Conservation (phyloP, 306 rosid genomes). For the Cicer chorassanicum region DNA sequence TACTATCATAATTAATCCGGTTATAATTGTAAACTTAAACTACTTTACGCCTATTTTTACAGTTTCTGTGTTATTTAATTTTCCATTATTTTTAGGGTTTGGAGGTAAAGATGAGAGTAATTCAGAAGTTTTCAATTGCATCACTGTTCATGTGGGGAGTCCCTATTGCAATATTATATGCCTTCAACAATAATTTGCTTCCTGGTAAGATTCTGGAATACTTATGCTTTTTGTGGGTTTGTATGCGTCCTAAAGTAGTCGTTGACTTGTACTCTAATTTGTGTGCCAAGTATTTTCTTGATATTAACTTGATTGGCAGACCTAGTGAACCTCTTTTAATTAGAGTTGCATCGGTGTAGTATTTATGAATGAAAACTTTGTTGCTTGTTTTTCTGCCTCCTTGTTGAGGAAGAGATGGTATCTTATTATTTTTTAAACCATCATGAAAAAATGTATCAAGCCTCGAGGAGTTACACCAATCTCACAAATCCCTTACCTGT, state of each 20-base stretch:
- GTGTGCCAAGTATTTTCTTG: constrained; percentile 16
- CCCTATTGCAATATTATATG: constrained; percentile 76
- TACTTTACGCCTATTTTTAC: background rate
- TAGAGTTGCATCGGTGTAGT: too few species aligned
- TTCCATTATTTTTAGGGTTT: constrained; percentile 36
- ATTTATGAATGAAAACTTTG: background rate
- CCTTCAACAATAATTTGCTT: constrained; percentile 70
- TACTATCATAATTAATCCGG: background rate
- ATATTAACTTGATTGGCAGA: constrained; percentile 13
- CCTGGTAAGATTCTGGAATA: constrained; percentile 62
- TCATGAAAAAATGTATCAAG: background rate
- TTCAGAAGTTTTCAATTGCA: constrained; percentile 69
- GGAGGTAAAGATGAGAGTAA: constrained; percentile 62
- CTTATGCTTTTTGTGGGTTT: constrained; percentile 16
- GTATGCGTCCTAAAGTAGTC: constrained; percentile 1
- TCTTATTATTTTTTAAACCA: background rate
- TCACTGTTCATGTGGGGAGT: constrained; percentile 63
- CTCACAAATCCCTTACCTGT: constrained; percentile 3
- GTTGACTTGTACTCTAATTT: constrained; percentile 18
- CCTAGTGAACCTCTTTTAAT: background rate
- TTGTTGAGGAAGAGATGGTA: constrained; percentile 2
- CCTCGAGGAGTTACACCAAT: background rate
- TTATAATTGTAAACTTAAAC: background rate
- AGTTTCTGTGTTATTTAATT: background rate
- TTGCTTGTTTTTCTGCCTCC: background rate